phyloP scores from a whole-genome alignment of 2,329 filamentous ascomycete species.

The Stagonosporopsis tanaceti region DNA sequence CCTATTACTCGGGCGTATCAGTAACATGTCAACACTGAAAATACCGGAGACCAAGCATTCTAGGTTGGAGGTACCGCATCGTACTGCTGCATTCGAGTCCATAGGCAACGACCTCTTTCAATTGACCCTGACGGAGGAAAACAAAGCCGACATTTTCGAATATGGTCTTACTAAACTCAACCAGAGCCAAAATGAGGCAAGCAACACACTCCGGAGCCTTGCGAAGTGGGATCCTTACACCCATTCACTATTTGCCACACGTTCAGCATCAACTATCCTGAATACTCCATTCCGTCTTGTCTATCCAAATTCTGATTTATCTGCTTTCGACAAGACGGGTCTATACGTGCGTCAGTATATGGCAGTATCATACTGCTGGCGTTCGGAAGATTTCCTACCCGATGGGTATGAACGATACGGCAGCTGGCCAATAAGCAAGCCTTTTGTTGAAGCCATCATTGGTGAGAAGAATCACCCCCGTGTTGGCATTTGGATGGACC shows the following conservation, averaged over 20 bases:
- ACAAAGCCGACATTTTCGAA: slow-evolving; percentile 23
- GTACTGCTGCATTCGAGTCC: slow-evolving; percentile 7
- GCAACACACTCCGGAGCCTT: slow-evolving; percentile 14
- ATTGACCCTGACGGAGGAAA: slow-evolving; percentile 15
- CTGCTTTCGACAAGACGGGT: slow-evolving; percentile 19
- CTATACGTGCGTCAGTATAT: slow-evolving; percentile 26
- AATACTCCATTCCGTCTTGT: slow-evolving; percentile 27
- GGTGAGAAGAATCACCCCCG: slow-evolving; percentile 22
- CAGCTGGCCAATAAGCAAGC: slow-evolving; percentile 27
- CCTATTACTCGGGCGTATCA: background rate
- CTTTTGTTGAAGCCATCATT: slow-evolving; percentile 28
- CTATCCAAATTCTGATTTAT: slow-evolving; percentile 12
- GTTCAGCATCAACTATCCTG: slow-evolving; percentile 19
- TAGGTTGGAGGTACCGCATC: background rate
- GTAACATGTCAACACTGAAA: background rate
- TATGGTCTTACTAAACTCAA: slow-evolving; percentile 16
- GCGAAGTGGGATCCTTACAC: slow-evolving; percentile 15
- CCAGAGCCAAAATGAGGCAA: slow-evolving; percentile 9
- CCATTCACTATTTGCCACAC: slow-evolving; percentile 11
- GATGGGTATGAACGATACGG: slow-evolving; percentile 16
- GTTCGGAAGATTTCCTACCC: slow-evolving; percentile 17
- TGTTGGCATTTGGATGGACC: slow-evolving; percentile 31
- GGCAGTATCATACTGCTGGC: slow-evolving; percentile 31
- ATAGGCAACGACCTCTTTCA: slow-evolving; percentile 19
- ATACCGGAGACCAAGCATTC: background rate